A percentile compares a stretch with the other conserved stretches of the same genome.
Conservation (phyloP, 2,329 filamentous ascomycete genomes). For the Cladosporium velox region DNA sequence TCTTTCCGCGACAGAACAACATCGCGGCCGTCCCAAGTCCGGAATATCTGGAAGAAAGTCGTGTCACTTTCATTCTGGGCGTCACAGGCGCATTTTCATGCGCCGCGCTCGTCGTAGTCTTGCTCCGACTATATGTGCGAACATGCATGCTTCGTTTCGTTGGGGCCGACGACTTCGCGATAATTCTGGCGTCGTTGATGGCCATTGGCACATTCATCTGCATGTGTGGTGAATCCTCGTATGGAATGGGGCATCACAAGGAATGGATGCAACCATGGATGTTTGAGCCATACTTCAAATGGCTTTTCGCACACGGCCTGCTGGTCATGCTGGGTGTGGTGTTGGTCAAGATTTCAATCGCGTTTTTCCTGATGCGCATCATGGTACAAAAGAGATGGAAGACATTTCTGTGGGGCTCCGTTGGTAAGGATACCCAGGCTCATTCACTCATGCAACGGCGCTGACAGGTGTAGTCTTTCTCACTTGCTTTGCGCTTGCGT, state of each 20-base stretch:
- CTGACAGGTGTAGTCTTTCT: constrained; percentile 44
- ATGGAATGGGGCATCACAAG: constrained; percentile 52
- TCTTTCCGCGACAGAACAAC: neutral
- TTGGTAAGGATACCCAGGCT: constrained; percentile 40
- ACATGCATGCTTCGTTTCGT: constrained; percentile 50
- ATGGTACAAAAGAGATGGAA: constrained; percentile 44
- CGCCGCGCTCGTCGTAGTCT: constrained; percentile 27
- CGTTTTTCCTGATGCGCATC: constrained; percentile 49
- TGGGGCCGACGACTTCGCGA: constrained; percentile 53
- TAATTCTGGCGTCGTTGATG: constrained; percentile 45
- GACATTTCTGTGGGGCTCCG: constrained; percentile 45
- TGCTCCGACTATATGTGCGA: constrained; percentile 42
- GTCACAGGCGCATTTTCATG: constrained; percentile 29
- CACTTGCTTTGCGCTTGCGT: constrained; percentile 45
- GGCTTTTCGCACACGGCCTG: constrained; percentile 51
- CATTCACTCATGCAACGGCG: neutral
- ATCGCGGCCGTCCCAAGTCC: neutral
- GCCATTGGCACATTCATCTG: constrained; percentile 40
- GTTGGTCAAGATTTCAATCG: constrained; percentile 52
- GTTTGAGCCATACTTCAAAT: constrained; percentile 42
- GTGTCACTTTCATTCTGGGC: constrained; percentile 28
- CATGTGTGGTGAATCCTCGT: constrained; percentile 47
- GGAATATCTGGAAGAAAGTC: constrained; percentile 32
- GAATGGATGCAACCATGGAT: constrained; percentile 32
- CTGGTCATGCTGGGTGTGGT: constrained; percentile 49